phyloP scores from a whole-genome alignment of 192 early-diverging fungal species.

The Phycomyces blakesleeanus region DNA sequence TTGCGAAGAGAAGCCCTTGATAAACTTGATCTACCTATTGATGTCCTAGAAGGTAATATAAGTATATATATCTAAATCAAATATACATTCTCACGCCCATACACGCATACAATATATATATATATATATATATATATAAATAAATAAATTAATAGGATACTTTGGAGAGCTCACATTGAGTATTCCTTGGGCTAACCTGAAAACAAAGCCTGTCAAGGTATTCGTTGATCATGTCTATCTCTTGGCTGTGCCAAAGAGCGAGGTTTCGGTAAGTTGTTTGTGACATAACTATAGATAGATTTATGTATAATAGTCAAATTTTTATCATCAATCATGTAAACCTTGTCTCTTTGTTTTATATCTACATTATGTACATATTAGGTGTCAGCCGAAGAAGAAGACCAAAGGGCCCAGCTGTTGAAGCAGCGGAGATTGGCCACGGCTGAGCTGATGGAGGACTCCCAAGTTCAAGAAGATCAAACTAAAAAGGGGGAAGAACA shows the following conservation, averaged over 20 bases:
- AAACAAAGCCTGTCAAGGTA: conserved; percentile 76
- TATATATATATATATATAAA: conserved; percentile 6
- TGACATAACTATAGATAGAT: too few species aligned
- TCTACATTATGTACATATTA: not conserved
- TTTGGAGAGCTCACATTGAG: conserved; percentile 75
- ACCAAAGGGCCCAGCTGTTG: conserved; percentile 58
- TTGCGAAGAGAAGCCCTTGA: conserved; percentile 77
- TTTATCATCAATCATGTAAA: too few species aligned
- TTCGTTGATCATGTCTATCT: conserved; percentile 73
- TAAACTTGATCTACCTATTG: conserved; percentile 81
- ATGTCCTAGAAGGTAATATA: conserved; percentile 57
- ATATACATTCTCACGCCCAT: too few species aligned
- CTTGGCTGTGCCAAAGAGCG: conserved; percentile 62
- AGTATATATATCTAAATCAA: too few species aligned
- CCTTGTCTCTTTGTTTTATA: not conserved
- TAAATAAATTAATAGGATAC: conserved; percentile 47
- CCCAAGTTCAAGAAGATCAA: conserved; percentile 11
- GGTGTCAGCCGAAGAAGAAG: conserved; percentile 52
- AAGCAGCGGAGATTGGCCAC: conserved; percentile 69
- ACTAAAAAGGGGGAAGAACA: conserved; percentile 24
- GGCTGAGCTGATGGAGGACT: conserved; percentile 44
- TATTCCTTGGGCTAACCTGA: conserved; percentile 90
- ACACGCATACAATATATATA: too few species aligned
- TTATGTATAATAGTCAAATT: too few species aligned
- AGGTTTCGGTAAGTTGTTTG: conserved; percentile 44